Base-by-base conservation (phyloP, 2,329 filamentous ascomycete genomes). In the Pseudogymnoascus sp. region DNA sequence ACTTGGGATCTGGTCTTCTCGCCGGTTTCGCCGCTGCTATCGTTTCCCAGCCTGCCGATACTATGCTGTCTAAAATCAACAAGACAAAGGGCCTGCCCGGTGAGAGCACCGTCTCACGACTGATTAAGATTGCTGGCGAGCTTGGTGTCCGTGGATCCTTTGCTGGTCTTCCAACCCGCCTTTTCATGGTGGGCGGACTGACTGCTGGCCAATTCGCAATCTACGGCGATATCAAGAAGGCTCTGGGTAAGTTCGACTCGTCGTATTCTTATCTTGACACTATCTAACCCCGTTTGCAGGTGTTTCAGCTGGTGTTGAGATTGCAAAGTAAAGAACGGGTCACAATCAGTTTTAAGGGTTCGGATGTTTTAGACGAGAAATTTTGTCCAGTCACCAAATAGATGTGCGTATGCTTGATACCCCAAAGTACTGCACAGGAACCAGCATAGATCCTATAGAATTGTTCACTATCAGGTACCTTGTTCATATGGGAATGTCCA, bases 31-130 rank as follows among this genome's bases (percentile, higher is more conserved):
- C 90, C 72, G 91, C 91, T 72, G 91, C 91, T 75, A 76, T 93
- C 72, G 84, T 96, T 76, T 96, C 91, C 67, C 91, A 96, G 82
- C 91, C 91, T 72, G 91, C 91, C 76, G 91, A 96, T 78, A 96
- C 91, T 75, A 96, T 96, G 91, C 87, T 96, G 69, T 89, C 85
- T 80, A 93, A 93, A 86, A 95, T 96, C 84, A 96, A 96, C 89
- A 95, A 95, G 88, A 91, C 88, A 79, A 87, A 91, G 83, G 91
- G 89, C 79, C 82, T 86, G 66, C 90, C 91, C 69, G 91, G 91
- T 82, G 90, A 96, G 82, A 86, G 91, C 74, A 95, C 89, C 72
- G 84, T 84, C 75, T 83, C 81, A 77, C 88, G 91, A 78, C 80
- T 96, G 74, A 82, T 93, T 82, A 95, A 95, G 88, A 96, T 96